A percentile compares a stretch with the other conserved stretches of the same genome.
Evolutionary conservation across 2,329 filamentous ascomycete species (phyloP).

Genomic region (Diaporthe nobilis): DNA sequence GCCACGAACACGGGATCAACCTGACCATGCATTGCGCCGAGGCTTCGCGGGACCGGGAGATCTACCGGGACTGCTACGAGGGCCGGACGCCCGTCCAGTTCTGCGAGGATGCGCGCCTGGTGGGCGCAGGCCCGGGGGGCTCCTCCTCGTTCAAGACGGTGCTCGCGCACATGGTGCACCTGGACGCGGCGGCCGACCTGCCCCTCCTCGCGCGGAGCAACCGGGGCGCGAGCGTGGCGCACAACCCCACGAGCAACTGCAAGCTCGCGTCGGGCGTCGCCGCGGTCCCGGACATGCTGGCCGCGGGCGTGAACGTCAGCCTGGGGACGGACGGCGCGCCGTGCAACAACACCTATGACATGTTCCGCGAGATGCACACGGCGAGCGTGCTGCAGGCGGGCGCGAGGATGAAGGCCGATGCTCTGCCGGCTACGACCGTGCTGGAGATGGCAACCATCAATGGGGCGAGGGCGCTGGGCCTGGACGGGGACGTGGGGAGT

Average conservation of each 20-base stretch:
- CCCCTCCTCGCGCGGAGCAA: constrained; percentile 51
- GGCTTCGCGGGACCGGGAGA: constrained; percentile 55
- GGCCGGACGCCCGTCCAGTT: constrained; percentile 59
- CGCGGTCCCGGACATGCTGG: constrained; percentile 60
- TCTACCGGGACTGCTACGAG: constrained; percentile 54
- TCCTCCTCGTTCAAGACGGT: constrained; percentile 54
- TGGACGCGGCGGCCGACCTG: constrained; percentile 50
- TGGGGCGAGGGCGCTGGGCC: constrained; percentile 62
- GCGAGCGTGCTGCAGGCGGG: constrained; percentile 65
- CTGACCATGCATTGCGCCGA: constrained; percentile 64
- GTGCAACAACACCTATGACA: constrained; percentile 66
- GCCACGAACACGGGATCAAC: constrained; percentile 55
- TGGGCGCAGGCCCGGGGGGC: constrained; percentile 49
- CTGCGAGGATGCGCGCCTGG: constrained; percentile 54
- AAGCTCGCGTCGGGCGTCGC: constrained; percentile 67
- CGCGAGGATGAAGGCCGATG: constrained; percentile 55
- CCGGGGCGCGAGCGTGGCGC: constrained; percentile 58
- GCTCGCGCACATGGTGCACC: constrained; percentile 66
- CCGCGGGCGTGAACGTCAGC: constrained; percentile 59
- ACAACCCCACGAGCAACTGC: constrained; percentile 66
- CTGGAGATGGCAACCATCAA: constrained; percentile 67
- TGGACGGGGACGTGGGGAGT: constrained; percentile 56
- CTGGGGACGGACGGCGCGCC: constrained; percentile 68
- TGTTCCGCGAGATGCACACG: constrained; percentile 67
- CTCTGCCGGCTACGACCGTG: constrained; percentile 60